A percentile compares a stretch with the other conserved stretches of the same genome.
Conservation (phyloP, 306 rosid genomes). For the Begonia loranthoides region DNA sequence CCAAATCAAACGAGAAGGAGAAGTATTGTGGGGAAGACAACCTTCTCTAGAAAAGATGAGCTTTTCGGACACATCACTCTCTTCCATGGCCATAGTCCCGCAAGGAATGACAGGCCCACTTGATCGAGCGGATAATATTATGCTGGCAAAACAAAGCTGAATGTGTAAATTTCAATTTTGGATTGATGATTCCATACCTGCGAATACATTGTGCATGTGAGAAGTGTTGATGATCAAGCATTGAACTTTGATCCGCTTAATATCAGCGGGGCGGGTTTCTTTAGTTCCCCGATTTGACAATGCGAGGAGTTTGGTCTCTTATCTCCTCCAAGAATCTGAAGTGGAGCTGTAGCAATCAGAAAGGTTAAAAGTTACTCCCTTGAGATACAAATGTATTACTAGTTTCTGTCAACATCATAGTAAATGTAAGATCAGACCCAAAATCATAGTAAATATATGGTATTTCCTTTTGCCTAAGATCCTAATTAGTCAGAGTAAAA, state of each 20-base stretch:
- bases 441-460: too few relatives aligned
- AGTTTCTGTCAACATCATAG: too few relatives aligned
- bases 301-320: conserved; percentile 54
- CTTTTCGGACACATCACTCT: conserved; percentile 96
- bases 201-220: conserved; percentile 37
- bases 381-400: too few relatives aligned
- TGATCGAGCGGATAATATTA: conserved; percentile 33
- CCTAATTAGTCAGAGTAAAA: too few relatives aligned
- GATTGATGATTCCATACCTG: conserved; percentile 28
- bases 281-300: conserved; percentile 80
- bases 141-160: conserved; percentile 23
- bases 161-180: conserved; percentile 41
- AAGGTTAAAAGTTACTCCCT: too few relatives aligned
- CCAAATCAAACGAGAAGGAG: too few relatives aligned
- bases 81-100: conserved; percentile 97
- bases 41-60: conserved; percentile 98
- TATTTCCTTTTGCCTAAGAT: too few relatives aligned
- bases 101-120: conserved; percentile 26
- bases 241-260: conserved; percentile 64
- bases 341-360: too few relatives aligned
- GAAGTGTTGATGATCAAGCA: conserved; percentile 65
- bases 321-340: conserved; percentile 55
- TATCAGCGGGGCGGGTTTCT: conserved; percentile 67
- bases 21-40: conserved; percentile 97
- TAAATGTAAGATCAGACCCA: too few relatives aligned